Conservation (phyloP, 2,329 filamentous ascomycete genomes). For the Tolypocladium nubicola region DNA sequence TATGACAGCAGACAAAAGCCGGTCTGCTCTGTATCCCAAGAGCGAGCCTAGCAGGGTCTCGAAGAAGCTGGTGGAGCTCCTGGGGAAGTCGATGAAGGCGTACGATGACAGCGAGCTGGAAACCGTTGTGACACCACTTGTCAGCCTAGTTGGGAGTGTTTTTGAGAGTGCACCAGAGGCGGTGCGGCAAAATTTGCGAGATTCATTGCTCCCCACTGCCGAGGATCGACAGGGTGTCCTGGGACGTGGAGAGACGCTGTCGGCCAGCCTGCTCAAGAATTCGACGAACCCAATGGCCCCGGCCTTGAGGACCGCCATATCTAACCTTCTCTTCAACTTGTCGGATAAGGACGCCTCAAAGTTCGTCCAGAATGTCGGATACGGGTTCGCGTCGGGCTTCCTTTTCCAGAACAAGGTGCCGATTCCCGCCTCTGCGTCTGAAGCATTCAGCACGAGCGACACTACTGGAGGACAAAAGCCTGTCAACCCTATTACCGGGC, state of each 20-base stretch:
- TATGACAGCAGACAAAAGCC: conserved; percentile 43
- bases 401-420: conserved; percentile 75
- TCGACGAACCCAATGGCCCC: conserved; percentile 64
- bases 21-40: conserved; percentile 55
- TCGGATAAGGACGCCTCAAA: conserved; percentile 69
- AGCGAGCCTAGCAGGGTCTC: conserved; percentile 47
- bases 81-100: conserved; percentile 52
- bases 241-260: conserved; percentile 62
- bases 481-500: conserved; percentile 81
- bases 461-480: conserved; percentile 22
- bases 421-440: conserved; percentile 56
- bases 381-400: conserved; percentile 87
- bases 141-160: conserved; percentile 65
- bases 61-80: conserved; percentile 56
- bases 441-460: conserved; percentile 24
- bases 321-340: conserved; percentile 74
- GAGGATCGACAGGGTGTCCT: conserved; percentile 68
- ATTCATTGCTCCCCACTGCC: conserved; percentile 62
- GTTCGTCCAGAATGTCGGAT: conserved; percentile 87
- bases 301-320: conserved; percentile 63
- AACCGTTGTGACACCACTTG: conserved; percentile 54
- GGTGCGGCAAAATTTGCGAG: conserved; percentile 51
- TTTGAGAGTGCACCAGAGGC: conserved; percentile 56
- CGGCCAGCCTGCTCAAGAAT: conserved; percentile 66
- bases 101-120: conserved; percentile 67